phyloP scores from a whole-genome alignment of 1,139 yeast species.

The Geotrichum phurueaensis region DNA sequence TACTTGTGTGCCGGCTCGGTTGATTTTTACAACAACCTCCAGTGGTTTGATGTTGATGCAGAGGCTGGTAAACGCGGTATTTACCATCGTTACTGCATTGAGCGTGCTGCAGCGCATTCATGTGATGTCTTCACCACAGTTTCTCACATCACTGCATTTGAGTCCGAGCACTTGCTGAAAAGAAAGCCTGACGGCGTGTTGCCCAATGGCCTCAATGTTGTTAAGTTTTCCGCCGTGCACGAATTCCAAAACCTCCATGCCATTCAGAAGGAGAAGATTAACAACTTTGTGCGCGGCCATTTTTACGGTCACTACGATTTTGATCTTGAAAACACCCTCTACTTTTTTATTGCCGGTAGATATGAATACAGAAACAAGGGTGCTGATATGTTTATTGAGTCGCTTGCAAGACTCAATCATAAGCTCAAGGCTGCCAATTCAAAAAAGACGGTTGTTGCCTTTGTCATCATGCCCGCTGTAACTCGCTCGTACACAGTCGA shows the following conservation, averaged over 20 bases:
- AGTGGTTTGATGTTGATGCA: conserved; percentile 88
- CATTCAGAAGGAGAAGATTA: conserved; percentile 79
- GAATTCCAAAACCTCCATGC: conserved; percentile 97
- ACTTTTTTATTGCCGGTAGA: conserved; percentile 94
- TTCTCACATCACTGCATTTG: conserved; percentile 92
- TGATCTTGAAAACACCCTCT: conserved; percentile 86
- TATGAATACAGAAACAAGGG: conserved; percentile 97
- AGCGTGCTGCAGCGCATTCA: conserved; percentile 91
- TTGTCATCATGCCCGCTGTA: conserved; percentile 95
- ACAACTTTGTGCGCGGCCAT: conserved; percentile 93
- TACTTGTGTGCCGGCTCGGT: conserved; percentile 94
- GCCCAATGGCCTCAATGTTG: conserved; percentile 94
- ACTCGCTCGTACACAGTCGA: conserved; percentile 93
- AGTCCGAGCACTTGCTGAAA: conserved; percentile 85
- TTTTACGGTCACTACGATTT: conserved; percentile 95
- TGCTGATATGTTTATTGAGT: conserved; percentile 89
- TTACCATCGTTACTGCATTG: conserved; percentile 94
- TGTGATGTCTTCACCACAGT: conserved; percentile 98
- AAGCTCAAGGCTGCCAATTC: conserved; percentile 75
- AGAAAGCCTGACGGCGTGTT: conserved; percentile 96
- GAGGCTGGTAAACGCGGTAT: conserved; percentile 98
- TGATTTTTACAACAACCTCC: conserved; percentile 89
- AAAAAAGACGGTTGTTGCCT: conserved; percentile 93
- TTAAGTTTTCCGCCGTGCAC: conserved; percentile 94
- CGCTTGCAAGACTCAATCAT: conserved; percentile 87